Conservation (phyloP, 2,329 filamentous ascomycete genomes). For the Diplocarpon rosae region DNA sequence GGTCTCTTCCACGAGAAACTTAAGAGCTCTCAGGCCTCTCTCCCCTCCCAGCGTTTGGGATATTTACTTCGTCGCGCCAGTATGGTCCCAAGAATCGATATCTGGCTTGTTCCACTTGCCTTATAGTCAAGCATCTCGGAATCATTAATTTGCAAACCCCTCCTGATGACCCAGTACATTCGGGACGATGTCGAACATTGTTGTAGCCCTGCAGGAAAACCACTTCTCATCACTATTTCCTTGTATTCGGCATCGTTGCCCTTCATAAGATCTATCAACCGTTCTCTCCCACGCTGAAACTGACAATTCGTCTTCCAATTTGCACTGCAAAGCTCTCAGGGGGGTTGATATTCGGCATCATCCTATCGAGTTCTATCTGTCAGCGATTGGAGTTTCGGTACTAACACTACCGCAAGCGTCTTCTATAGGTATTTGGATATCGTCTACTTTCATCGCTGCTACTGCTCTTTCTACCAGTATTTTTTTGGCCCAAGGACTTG, state of each 20-base stretch:
- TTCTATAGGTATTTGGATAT: not conserved
- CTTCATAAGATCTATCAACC: constrained; percentile 14
- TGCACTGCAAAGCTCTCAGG: constrained; percentile 8
- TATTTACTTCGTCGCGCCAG: too few relatives aligned
- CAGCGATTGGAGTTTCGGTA: too few relatives aligned
- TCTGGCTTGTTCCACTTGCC: not conserved
- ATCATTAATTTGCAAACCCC: not conserved
- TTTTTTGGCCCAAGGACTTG: not conserved
- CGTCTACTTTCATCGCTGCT: not conserved
- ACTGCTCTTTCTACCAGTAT: not conserved
- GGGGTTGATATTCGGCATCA: too few relatives aligned
- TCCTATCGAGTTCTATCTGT: too few relatives aligned
- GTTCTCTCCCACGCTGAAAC: constrained; percentile 11
- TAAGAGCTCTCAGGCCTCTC: too few relatives aligned
- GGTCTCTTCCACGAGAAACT: too few relatives aligned
- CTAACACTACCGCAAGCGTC: not conserved
- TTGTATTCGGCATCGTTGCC: constrained; percentile 3
- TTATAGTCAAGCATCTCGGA: not conserved
- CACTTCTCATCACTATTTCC: not conserved
- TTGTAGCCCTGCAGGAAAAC: constrained; percentile 8
- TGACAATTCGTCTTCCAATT: constrained; percentile 9
- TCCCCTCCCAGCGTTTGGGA: too few relatives aligned
- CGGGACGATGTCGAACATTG: constrained; percentile 7
- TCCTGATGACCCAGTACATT: constrained; percentile 1
- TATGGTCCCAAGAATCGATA: too few relatives aligned